Conservation (phyloP, 2,329 filamentous ascomycete species). For the Metarhizium sp. region DNA sequence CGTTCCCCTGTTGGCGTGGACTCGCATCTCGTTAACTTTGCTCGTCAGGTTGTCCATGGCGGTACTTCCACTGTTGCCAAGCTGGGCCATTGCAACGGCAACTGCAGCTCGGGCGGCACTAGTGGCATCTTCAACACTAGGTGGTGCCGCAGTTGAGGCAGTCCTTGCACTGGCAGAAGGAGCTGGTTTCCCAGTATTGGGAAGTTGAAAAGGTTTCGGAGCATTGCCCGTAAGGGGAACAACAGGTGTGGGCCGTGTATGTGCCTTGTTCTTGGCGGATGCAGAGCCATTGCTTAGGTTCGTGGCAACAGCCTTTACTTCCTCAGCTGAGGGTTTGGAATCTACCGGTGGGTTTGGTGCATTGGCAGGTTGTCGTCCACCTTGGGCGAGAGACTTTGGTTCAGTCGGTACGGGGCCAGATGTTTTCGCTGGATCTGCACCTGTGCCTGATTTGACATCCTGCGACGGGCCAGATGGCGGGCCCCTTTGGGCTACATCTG, state of each 20-base stretch:
- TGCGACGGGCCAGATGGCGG: slow-evolving; percentile 32
- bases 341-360: slow-evolving; percentile 57
- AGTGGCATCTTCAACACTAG: slow-evolving; percentile 55
- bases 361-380: slow-evolving; percentile 34
- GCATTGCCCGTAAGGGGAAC: slow-evolving; percentile 49
- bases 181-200: slow-evolving; percentile 16
- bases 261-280: slow-evolving; percentile 21
- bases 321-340: slow-evolving; percentile 52
- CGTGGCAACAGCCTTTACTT: slow-evolving; percentile 35
- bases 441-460: slow-evolving; percentile 37
- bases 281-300: slow-evolving; percentile 29
- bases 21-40: slow-evolving; percentile 69
- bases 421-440: slow-evolving; percentile 37
- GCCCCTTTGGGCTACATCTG: slow-evolving; percentile 45
- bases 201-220: slow-evolving; percentile 28
- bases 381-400: slow-evolving; percentile 40
- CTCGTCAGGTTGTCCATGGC: slow-evolving; percentile 62
- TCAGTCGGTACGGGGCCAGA: slow-evolving; percentile 40
- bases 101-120: slow-evolving; percentile 68
- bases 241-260: slow-evolving; percentile 51
- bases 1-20: slow-evolving; percentile 45
- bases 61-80: slow-evolving; percentile 36
- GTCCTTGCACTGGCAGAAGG: slow-evolving; percentile 25
- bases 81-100: slow-evolving; percentile 70
- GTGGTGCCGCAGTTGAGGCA: slow-evolving; percentile 23